Percentiles rank a stretch among this genome's conserved stretches.
phyloP scores from a whole-genome alignment of 495 filamentous ascomycete species.

The Recurvomyces mirabilis region DNA sequence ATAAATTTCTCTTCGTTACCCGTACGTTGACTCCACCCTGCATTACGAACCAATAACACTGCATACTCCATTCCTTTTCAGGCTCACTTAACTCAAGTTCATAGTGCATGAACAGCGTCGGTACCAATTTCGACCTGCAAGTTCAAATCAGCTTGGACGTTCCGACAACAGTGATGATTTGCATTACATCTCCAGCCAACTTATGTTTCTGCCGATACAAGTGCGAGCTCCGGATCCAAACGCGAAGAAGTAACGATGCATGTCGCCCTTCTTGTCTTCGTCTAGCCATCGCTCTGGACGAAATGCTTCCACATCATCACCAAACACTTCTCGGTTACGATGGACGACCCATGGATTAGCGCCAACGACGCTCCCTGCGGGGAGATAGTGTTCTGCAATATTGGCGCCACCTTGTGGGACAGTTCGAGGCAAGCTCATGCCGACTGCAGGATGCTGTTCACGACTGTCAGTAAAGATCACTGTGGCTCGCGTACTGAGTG shows the following conservation, averaged over 20 bases:
- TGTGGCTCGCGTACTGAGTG: neutral
- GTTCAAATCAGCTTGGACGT: too few species aligned
- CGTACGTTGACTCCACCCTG: slow-evolving; percentile 19
- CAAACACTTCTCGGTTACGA: slow-evolving; percentile 20
- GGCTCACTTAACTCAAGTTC: slow-evolving; percentile 23
- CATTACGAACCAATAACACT: slow-evolving; percentile 22
- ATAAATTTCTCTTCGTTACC: slow-evolving; percentile 5
- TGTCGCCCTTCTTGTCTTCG: slow-evolving; percentile 19
- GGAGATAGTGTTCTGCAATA: slow-evolving; percentile 22
- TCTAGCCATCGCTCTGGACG: slow-evolving; percentile 21
- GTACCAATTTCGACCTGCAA: slow-evolving; percentile 22
- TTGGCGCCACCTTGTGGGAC: slow-evolving; percentile 21
- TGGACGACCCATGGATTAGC: slow-evolving; percentile 28
- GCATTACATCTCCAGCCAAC: slow-evolving; percentile 28
- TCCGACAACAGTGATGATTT: neutral
- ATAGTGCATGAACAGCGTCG: slow-evolving; percentile 24
- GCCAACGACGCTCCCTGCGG: slow-evolving; percentile 23
- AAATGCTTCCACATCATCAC: slow-evolving; percentile 24
- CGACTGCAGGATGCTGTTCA: slow-evolving; percentile 25
- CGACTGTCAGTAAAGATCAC: neutral
- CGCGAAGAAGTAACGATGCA: slow-evolving; percentile 28
- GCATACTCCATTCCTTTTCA: slow-evolving; percentile 18
- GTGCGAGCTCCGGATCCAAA: slow-evolving; percentile 27
- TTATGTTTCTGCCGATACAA: slow-evolving; percentile 27
- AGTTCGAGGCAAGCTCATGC: slow-evolving; percentile 22